Evolutionary conservation across 1,139 yeast genomes (phyloP).

Genomic region (Zhuliangozyma blackwelliae): DNA sequence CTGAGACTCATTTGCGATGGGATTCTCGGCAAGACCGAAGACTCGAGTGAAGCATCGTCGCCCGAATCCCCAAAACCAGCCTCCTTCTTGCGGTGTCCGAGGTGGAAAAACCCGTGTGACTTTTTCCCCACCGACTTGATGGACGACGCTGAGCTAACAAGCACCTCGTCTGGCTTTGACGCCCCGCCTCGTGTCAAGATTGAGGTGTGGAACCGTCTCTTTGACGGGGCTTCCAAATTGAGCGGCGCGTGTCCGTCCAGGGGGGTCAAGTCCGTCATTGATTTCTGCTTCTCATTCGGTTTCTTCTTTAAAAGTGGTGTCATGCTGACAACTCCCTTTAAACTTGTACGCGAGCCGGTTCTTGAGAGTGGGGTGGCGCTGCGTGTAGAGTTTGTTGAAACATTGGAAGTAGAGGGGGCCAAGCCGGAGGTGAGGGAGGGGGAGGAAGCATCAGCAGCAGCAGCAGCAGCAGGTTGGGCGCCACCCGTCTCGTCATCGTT

Average conservation of each 20-base stretch:
- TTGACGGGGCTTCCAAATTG: neutral
- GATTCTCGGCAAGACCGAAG: conserved; percentile 12
- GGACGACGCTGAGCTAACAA: conserved; percentile 9
- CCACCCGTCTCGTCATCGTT: neutral
- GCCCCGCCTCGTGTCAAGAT: conserved; percentile 12
- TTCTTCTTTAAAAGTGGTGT: conserved; percentile 24
- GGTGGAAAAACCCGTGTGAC: conserved; percentile 24
- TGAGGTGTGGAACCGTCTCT: conserved; percentile 5
- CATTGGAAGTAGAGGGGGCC: conserved; percentile 4
- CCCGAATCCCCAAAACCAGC: conserved; percentile 5
- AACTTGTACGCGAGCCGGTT: conserved; percentile 21
- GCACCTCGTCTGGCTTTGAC: conserved; percentile 11
- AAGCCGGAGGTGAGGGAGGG: conserved; percentile 1
- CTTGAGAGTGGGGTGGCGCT: conserved; percentile 15
- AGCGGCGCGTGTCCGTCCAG: conserved; percentile 17
- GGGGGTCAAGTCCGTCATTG: conserved; percentile 18
- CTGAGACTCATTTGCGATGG: conserved; percentile 17
- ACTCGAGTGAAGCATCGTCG: conserved; percentile 10
- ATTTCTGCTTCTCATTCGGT: conserved; percentile 26
- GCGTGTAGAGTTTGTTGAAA: conserved; percentile 4
- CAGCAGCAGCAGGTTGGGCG: too few relatives aligned
- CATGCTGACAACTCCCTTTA: conserved; percentile 22
- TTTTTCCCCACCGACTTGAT: conserved; percentile 13
- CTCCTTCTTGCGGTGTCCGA: conserved; percentile 15
- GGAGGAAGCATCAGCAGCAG: too few relatives aligned